Base-by-base conservation (phyloP, 768 basidiomycete genomes). In the Tremella yokohamensis region DNA sequence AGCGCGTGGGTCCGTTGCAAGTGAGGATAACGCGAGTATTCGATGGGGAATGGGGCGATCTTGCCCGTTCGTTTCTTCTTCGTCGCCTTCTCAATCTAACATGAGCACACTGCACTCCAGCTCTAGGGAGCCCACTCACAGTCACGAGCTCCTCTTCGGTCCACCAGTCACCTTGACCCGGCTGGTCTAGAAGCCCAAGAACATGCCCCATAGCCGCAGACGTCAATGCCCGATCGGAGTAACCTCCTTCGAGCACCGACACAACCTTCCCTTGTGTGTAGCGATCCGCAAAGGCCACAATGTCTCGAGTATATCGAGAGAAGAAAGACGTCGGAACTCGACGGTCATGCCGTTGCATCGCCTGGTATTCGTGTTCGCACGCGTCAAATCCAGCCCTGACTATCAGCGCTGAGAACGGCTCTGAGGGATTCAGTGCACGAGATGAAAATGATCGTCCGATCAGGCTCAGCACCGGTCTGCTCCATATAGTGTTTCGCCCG, bases 211-310 rank as follows among this genome's bases (percentile, higher is more conserved):
- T 84, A 0, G 86, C 82, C 0, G 88, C 94, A 61, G 88, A 90
- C 6, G 80, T 84, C 54, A 98, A 79, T 0, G 94, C 92, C 6
- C 87, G 82, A 73, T 97, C 91, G 65, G 89, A 89, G 69, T 97
- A 97, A 0, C 93, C 94, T 0, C 94, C 94, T 78, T 99, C 94
- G 1, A 99, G 83, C 0, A 97, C 88, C 65, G 89, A 91, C 39
- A 98, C 81, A 4, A 94, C 66, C 40, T 84, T 82, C 0, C 91
- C 90, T 1, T 74, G 68, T 0, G 89, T 84, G 61, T 85, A 85
- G 45, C 74, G 63, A 24, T 87, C 82, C 7, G 87, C 85, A 56
- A 99, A 82, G 0, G 65, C 71, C 52, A 82, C 79, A 0, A 84
- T 83, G 64, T 94, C 90, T 3, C 77, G 80, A 0, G 90, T 85